A percentile compares a stretch with the other conserved stretches of the same genome.
Conservation (phyloP, 805 yeast species). For the Schwanniomyces pseudopolymorphus region DNA sequence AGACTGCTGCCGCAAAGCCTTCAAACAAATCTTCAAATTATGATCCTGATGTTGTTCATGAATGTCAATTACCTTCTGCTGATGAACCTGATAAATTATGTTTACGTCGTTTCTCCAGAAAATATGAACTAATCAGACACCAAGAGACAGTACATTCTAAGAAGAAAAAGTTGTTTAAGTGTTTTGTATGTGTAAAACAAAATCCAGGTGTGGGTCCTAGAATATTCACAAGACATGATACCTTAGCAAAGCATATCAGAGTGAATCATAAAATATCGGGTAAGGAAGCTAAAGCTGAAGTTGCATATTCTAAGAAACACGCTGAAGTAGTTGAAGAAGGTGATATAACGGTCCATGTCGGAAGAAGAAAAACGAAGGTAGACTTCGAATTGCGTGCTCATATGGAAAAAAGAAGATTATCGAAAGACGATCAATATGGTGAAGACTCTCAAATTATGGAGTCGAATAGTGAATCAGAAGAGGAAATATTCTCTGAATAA, state of each 20-base stretch:
- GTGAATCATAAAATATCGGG: conserved; percentile 47
- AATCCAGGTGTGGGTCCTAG: conserved; percentile 57
- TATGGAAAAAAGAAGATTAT: conserved; percentile 34
- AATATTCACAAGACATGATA: conserved; percentile 92
- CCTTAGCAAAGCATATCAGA: conserved; percentile 82
- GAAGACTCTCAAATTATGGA: conserved; percentile 7
- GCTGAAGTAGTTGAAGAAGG: conserved; percentile 51
- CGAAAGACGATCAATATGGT: conserved; percentile 12
- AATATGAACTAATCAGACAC: conserved; percentile 91
- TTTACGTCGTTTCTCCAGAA: conserved; percentile 48
- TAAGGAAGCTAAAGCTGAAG: conserved; percentile 48
- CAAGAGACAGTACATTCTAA: conserved; percentile 95
- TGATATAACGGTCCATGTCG: conserved; percentile 46
- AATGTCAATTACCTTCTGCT: conserved; percentile 45
- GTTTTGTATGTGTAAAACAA: conserved; percentile 80
- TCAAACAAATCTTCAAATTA: conserved; percentile 40
- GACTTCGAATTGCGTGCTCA: conserved; percentile 46
- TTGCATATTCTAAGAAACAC: conserved; percentile 44
- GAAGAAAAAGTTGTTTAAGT: conserved; percentile 79
- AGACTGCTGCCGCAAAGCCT: conserved; percentile 17
- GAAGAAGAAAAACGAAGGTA: conserved; percentile 45
- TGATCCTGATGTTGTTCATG: conserved; percentile 48
- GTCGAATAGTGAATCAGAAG: conserved; percentile 14
- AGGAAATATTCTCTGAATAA: conserved; percentile 6
- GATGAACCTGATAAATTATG: conserved; percentile 42